phyloP scores from a whole-genome alignment of 345 rosid genomes.

The Excoecaria cochinchinensis region DNA sequence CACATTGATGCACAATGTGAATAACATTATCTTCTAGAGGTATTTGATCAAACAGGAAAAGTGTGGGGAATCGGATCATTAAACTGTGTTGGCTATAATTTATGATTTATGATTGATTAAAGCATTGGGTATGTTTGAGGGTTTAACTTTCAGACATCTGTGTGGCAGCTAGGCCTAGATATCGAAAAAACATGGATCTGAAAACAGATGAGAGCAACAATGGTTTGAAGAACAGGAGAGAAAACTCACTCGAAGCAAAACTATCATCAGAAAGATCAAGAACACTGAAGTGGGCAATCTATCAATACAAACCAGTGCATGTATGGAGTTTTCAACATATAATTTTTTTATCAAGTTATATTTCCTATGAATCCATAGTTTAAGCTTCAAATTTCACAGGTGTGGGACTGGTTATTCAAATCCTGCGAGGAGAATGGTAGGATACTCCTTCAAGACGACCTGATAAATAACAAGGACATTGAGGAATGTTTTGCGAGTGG shows the following conservation, averaged over 20 bases:
- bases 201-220: constrained; percentile 31
- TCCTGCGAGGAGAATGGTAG: constrained; percentile 76
- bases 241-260: constrained; percentile 38
- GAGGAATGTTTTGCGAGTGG: constrained; percentile 63
- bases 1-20: not conserved
- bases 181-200: constrained; percentile 40
- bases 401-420: constrained; percentile 91
- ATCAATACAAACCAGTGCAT: constrained; percentile 65
- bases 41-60: not conserved
- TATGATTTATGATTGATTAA: not conserved
- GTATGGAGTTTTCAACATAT: constrained; percentile 29
- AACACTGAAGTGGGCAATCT: constrained; percentile 55
- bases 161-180: constrained; percentile 79
- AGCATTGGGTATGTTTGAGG: not conserved
- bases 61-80: not conserved
- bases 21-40: not conserved
- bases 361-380: not conserved
- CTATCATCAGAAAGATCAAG: constrained; percentile 54
- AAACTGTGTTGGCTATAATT: not conserved
- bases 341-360: not conserved
- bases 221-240: constrained; percentile 42
- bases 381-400: constrained; percentile 38
- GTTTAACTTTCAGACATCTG: constrained; percentile 21
- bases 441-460: constrained; percentile 56
- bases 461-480: constrained; percentile 59